Evolutionary conservation across 495 filamentous ascomycete species (phyloP).

Genomic region (Chaetomidium leptoderma): DNA sequence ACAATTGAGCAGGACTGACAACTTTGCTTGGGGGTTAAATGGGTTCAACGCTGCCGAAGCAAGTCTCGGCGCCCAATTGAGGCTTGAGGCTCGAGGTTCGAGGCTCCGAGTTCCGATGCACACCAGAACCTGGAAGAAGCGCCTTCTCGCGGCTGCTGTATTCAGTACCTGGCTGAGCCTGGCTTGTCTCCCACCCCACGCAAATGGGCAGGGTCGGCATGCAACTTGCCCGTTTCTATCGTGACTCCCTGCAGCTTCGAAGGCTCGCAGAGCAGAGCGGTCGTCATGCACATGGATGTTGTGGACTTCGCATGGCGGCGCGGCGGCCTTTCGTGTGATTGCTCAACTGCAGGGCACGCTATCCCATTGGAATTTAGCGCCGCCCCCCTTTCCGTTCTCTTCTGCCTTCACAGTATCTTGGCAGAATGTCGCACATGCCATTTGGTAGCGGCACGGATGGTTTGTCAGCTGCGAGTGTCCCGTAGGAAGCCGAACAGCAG

Average conservation of each 20-base stretch:
- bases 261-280: not conserved
- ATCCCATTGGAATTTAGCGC: conserved; percentile 22
- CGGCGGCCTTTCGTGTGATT: conserved; percentile 29
- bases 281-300: conserved; percentile 12
- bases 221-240: conserved; percentile 25
- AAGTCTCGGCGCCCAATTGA: too few species aligned
- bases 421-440: conserved; percentile 19
- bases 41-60: too few species aligned
- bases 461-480: not conserved
- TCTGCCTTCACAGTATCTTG: conserved; percentile 23
- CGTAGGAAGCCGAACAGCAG: not conserved
- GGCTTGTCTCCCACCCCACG: not conserved
- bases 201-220: conserved; percentile 1
- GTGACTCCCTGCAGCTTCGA: not conserved
- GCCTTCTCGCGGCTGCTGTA: not conserved
- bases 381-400: conserved; percentile 19
- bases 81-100: too few species aligned
- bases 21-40: too few species aligned
- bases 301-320: conserved; percentile 21
- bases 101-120: too few species aligned
- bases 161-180: too few species aligned
- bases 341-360: conserved; percentile 21
- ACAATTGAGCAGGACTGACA: too few species aligned
- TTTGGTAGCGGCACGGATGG: conserved; percentile 9
- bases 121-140: too few species aligned